Conservation (phyloP, 768 basidiomycete species). For the Russula emetica region DNA sequence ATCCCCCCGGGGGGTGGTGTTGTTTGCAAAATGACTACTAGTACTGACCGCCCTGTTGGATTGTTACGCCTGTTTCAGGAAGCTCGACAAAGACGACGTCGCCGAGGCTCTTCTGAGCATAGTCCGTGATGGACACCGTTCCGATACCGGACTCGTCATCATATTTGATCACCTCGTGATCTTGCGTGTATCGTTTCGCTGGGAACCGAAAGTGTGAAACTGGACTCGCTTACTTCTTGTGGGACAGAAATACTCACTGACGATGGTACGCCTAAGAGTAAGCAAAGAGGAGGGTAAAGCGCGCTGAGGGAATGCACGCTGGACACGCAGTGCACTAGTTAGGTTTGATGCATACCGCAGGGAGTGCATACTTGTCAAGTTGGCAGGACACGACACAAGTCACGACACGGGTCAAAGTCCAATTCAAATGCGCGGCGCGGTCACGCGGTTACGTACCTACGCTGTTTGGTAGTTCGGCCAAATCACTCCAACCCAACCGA, state of each 20-base stretch:
- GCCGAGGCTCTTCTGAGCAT: constrained; percentile 87
- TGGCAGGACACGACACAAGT: not conserved
- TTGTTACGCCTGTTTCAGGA: constrained; percentile 54
- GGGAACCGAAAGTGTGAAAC: constrained; percentile 14
- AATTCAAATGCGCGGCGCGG: not conserved
- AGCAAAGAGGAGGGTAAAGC: constrained; percentile 31
- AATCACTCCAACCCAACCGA: not conserved
- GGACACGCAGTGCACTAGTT: constrained; percentile 29
- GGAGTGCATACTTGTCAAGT: constrained; percentile 24
- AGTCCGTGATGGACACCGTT: constrained; percentile 81
- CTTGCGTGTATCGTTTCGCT: constrained; percentile 79
- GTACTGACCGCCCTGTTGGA: constrained; percentile 70
- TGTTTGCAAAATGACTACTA: too few species aligned
- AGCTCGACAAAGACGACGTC: constrained; percentile 98
- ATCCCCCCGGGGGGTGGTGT: too few species aligned
- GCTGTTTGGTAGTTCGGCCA: too few species aligned
- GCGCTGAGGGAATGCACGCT: constrained; percentile 30
- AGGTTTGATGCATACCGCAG: constrained; percentile 35
- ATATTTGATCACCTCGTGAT: constrained; percentile 82
- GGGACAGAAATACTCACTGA: constrained; percentile 45
- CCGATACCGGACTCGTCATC: constrained; percentile 77
- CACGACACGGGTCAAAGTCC: too few species aligned
- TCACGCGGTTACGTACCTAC: constrained; percentile 11
- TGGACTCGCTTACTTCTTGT: too few species aligned
- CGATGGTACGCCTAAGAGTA: constrained; percentile 46